Base-by-base conservation (phyloP, 441 rosid species). In the Erysimum pusillum region DNA sequence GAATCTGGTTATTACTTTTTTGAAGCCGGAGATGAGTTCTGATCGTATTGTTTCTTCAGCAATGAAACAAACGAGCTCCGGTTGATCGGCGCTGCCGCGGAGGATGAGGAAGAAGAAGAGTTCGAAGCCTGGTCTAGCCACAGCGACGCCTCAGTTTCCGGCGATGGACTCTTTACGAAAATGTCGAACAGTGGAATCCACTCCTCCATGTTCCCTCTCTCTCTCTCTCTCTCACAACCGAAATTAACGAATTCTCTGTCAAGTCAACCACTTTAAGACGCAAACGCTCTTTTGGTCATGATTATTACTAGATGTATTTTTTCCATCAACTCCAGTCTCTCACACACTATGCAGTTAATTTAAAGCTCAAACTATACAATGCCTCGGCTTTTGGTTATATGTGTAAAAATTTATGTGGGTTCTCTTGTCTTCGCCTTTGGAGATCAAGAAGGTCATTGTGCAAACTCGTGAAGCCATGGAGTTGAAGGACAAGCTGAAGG, bases 121-220 rank as follows among this genome's bases (percentile, higher is more conserved):
- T 39, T 71, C 60, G 86, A 89, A 34, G 89, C 83, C 35, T 80
- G 83, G n/a, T 87, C 85, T 25, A 93, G 46, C 93, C 90, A 91
- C 22, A 83, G 79, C 28, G 95, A 86, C 4, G 95, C 98, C 72
- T 91, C 85, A 46, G 84, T 72, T 72, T 91, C 98, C 20, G 97
- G 90, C 6, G 90, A 85, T 25, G 81, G 87, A 48, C 82, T 83
- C 71, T 81, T 86, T 57, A 86, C 77, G 76, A 93, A 85, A 52
- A 89, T 85, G 76, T 86, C 76, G 65, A 91, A 79, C 53, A 91
- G 85, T 1, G 90, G 91, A 52, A 84, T 64, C 97, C 97, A 93
- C 48, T 78, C 56, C 83, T 90, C 91, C 98, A 89, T 92, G 10
- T 7, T 8, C 15, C 46, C 34, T 22, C 48, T 42, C 39, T 2